Base-by-base conservation (phyloP, 1,139 yeast species). In the Yamadazyma taylorii region DNA sequence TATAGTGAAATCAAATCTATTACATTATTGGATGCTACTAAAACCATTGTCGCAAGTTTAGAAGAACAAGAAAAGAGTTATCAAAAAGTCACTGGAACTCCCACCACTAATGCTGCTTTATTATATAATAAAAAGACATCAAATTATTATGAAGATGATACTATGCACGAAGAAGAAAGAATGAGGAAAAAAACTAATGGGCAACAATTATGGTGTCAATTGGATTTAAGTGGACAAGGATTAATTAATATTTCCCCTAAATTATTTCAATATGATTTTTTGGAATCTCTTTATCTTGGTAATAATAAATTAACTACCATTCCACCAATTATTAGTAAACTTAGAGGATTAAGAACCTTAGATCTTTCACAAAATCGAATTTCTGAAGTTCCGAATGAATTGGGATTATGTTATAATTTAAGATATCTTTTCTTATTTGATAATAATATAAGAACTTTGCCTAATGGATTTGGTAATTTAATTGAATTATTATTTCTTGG, bases 161-260 rank as follows among this genome's bases (percentile, higher is more conserved):
- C 85, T 49, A 79, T 79, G 43, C 86, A 83, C 58, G 86, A 83
- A 47, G 92, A 84, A 54, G 80, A 88, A 55, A 73, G 82, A 57
- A 79, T 79, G 66, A 79, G 85, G 57, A 77, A 78, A 43, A 84
- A 78, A 49, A 78, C 85, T 33, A 79, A 82, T 38, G 80, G 83
- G 21, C 77, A 76, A 51, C 97, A 90, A 63, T 75, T 85, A 53
- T 94, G 99, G 99, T 85, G 95, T 38, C 94, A 92, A 17, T 70
- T 94, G 48, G 99, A 94, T 65, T 70, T 92, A 47, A 81, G 95
- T 49, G 96, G 97, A 39, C 95, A 92, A 61, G 89, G 95, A 17
- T 69, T 92, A 38, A 71, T 79, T 46, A 75, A 78, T 44, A 53
- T 90, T 31, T 79, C 89, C 12, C 79, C 85, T 17, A 84, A 82